Base-by-base conservation (phyloP, 768 basidiomycete species). In the Lentinula aciculospora region DNA sequence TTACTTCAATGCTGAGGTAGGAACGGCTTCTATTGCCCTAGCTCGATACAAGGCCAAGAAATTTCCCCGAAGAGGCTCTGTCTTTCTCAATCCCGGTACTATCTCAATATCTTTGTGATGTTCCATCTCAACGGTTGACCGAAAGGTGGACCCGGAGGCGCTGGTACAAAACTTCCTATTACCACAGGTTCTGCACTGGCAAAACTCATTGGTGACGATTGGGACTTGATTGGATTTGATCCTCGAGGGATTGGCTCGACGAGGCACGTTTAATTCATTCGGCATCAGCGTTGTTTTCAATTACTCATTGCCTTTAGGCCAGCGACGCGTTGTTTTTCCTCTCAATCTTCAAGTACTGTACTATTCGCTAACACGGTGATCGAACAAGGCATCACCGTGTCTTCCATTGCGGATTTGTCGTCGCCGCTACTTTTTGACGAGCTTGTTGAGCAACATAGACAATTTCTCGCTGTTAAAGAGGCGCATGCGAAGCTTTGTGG, bases 141-240 rank as follows among this genome's bases (percentile, higher is more conserved):
- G 13, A 5, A 25, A 67, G 66, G 66, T 47, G 64, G 69, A 1
- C 69, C 68, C 2, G 69, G 69, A 17, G 65, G 62, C 23, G 61
- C 66, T 32, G 68, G 68, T 13, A 63, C 65, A 27, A 53, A 45
- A 7, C 39, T 67, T 13, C 56, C 66, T 6, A 36, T 32, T 0
- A 32, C 10, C 6, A 3, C 12, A 10, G 61, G 58, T 2, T 12
- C n/a, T 13, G 3, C 9, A 1, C 21, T 68, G 5, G 62, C 63
- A 21, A 58, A 62, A 15, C n/a, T 67, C 25, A 55, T 71, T 32
- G 69, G 69, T 4, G 58, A 64, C 13, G 64, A 67, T 13, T 69
- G 64, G 61, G 68, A 71, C 51, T 34, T 71, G 5, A 51, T 71
- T 7, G 68, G 68, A 3, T 71, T 69, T 36, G 69, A 71, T 54